phyloP scores from a whole-genome alignment of 2,329 filamentous ascomycete genomes.

The Monascus ruber region DNA sequence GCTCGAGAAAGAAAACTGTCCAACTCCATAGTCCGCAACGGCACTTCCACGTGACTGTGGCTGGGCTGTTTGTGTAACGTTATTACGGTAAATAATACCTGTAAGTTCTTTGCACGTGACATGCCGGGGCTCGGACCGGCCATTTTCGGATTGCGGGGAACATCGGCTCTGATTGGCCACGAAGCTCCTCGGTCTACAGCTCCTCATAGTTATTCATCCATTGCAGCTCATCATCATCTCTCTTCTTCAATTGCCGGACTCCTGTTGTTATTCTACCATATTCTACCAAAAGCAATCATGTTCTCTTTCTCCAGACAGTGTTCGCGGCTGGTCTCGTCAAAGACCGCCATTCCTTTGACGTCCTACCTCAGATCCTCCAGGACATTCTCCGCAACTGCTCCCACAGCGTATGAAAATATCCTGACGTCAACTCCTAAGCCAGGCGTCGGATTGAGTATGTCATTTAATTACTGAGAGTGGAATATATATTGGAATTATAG shows the following conservation, averaged over 20 bases:
- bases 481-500: too few relatives aligned
- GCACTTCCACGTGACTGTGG: too few relatives aligned
- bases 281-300: constrained; percentile 14
- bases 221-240: not conserved
- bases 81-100: too few relatives aligned
- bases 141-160: not conserved
- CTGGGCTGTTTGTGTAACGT: too few relatives aligned
- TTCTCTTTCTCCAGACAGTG: constrained; percentile 32
- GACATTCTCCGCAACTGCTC: constrained; percentile 32
- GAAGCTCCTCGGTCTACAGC: not conserved
- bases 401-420: constrained; percentile 62
- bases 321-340: constrained; percentile 50
- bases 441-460: constrained; percentile 77
- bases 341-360: constrained; percentile 30
- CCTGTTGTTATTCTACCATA: not conserved
- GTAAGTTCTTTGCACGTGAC: not conserved
- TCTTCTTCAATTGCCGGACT: not conserved
- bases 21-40: not conserved
- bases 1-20: not conserved
- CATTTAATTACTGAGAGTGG: not conserved
- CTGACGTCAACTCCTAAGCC: constrained; percentile 70
- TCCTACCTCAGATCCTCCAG: constrained; percentile 22
- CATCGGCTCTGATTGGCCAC: not conserved
- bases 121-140: not conserved
- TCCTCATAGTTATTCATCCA: not conserved